Evolutionary conservation across 352 stramenopile species (phyloP).

Genomic region (Phytophthora fragariaefolia): DNA sequence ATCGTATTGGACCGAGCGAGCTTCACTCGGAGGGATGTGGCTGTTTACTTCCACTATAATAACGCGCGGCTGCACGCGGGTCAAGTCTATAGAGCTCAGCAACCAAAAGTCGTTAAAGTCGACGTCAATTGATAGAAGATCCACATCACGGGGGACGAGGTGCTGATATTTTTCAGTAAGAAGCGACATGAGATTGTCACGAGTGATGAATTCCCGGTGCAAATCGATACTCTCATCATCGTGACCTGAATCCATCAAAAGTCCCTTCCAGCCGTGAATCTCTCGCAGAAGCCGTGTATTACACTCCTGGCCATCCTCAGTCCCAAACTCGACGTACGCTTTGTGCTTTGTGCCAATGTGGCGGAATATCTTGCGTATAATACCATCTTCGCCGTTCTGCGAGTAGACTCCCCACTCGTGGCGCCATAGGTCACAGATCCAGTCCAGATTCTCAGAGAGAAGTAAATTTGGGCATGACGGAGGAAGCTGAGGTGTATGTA

Average conservation of each 20-base stretch:
- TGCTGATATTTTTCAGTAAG: conserved; percentile 45
- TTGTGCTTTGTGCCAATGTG: conserved; percentile 44
- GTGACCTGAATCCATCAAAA: conserved; percentile 67
- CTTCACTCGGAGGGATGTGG: conserved; percentile 55
- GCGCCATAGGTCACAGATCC: conserved; percentile 67
- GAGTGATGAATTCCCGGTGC: conserved; percentile 63
- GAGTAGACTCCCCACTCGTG: conserved; percentile 73
- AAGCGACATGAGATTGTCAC: conserved; percentile 67
- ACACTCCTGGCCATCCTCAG: conserved; percentile 58
- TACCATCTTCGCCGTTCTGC: conserved; percentile 77
- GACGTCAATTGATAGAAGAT: conserved; percentile 75
- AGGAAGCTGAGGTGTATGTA: conserved; percentile 35
- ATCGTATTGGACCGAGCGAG: conserved; percentile 56
- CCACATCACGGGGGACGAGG: conserved; percentile 51
- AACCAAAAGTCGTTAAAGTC: conserved; percentile 86
- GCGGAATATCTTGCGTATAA: conserved; percentile 66
- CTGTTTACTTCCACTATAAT: conserved; percentile 72
- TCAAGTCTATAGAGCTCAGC: conserved; percentile 55
- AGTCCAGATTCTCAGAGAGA: conserved; percentile 14
- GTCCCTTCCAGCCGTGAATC: conserved; percentile 51
- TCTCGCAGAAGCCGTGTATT: conserved; percentile 70
- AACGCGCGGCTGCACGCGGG: conserved; percentile 54
- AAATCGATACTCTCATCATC: conserved; percentile 56
- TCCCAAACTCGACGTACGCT: conserved; percentile 76
- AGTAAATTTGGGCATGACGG: conserved; percentile 26